These are phyloP conservation scores for Lecanoromycetidae sp. DNA, from an alignment of 2,329 filamentous ascomycete species.

Conservation along the genomic window DNA sequence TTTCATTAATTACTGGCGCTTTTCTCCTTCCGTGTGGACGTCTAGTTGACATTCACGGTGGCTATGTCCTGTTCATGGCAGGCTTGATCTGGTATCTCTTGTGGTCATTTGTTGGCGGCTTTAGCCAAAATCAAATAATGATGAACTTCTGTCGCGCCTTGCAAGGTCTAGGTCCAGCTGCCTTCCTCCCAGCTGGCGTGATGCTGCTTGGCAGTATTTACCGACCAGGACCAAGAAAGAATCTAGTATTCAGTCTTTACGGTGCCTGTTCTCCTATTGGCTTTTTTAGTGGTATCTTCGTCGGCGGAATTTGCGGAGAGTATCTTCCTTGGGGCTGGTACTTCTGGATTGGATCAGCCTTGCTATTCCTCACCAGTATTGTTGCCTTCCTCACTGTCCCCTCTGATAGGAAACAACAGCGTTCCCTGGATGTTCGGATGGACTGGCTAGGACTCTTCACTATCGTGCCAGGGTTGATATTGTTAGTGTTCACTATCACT, in stretches of 20 bases:
- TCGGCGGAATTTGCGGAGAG: slow-evolving; percentile 47
- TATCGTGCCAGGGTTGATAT: slow-evolving; percentile 51
- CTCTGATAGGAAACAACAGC: slow-evolving; percentile 20
- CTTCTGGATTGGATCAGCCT: slow-evolving; percentile 52
- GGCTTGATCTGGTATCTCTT: slow-evolving; percentile 51
- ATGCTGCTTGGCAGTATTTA: slow-evolving; percentile 55
- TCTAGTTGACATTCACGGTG: slow-evolving; percentile 49
- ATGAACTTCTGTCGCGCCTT: slow-evolving; percentile 61
- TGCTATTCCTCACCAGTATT: slow-evolving; percentile 35
- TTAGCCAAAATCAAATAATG: slow-evolving; percentile 56
- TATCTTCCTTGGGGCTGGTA: slow-evolving; percentile 53
- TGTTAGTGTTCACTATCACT: slow-evolving; percentile 65
- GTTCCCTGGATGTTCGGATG: slow-evolving; percentile 42
- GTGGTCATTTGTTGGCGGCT: slow-evolving; percentile 60
- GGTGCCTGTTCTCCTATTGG: slow-evolving; percentile 40
- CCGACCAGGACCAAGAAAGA: slow-evolving; percentile 56
- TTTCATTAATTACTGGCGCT: slow-evolving; percentile 37
- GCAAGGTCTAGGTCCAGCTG: slow-evolving; percentile 61
- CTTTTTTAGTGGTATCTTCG: slow-evolving; percentile 48
- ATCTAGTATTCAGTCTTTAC: slow-evolving; percentile 51
- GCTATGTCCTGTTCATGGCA: slow-evolving; percentile 51
- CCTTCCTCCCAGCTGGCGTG: slow-evolving; percentile 57
- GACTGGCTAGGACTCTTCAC: slow-evolving; percentile 54
- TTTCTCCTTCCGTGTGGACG: slow-evolving; percentile 44
- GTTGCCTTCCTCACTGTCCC: slow-evolving; percentile 40